Conservation (phyloP, 345 rosid species). For the Euphorbia peplus region DNA sequence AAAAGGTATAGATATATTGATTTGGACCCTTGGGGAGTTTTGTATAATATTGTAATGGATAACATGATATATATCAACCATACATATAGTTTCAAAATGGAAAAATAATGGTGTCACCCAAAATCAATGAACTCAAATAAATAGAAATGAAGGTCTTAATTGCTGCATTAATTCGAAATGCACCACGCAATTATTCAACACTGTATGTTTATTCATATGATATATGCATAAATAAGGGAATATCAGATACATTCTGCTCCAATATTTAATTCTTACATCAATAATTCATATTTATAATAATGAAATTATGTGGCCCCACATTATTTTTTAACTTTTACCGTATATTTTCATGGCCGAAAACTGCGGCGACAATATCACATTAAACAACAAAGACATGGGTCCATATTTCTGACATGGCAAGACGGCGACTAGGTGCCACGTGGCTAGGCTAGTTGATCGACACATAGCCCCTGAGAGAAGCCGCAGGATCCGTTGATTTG, state of each 20-base stretch:
- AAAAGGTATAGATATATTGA: too few relatives aligned
- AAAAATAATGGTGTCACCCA: background rate
- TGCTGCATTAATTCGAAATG: constrained; percentile 1
- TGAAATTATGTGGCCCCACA: too few relatives aligned
- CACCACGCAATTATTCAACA: constrained; percentile 1
- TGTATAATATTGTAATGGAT: too few relatives aligned
- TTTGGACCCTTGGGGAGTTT: too few relatives aligned
- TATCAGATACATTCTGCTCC: background rate
- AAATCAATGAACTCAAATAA: background rate
- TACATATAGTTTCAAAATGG: too few relatives aligned
- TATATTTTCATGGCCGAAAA: constrained; percentile 27
- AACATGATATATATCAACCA: too few relatives aligned
- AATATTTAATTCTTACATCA: background rate
- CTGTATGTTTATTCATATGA: too few relatives aligned
- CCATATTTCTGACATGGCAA: constrained; percentile 24
- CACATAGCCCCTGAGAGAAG: constrained; percentile 31
- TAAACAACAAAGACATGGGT: background rate
- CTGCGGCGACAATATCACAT: constrained; percentile 33
- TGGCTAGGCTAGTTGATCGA: constrained; percentile 5
- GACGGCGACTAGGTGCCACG: constrained; percentile 10
- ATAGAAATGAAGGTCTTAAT: background rate
- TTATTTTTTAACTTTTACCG: background rate
- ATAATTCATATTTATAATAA: too few relatives aligned
- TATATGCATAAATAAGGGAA: too few relatives aligned
- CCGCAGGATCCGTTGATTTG: constrained; percentile 30